A percentile compares a stretch with the other conserved stretches of the same genome.
These are phyloP conservation scores for Simmondsia chinensis DNA, from an alignment of 148 eudicot genomes.

Conservation along the genomic window DNA sequence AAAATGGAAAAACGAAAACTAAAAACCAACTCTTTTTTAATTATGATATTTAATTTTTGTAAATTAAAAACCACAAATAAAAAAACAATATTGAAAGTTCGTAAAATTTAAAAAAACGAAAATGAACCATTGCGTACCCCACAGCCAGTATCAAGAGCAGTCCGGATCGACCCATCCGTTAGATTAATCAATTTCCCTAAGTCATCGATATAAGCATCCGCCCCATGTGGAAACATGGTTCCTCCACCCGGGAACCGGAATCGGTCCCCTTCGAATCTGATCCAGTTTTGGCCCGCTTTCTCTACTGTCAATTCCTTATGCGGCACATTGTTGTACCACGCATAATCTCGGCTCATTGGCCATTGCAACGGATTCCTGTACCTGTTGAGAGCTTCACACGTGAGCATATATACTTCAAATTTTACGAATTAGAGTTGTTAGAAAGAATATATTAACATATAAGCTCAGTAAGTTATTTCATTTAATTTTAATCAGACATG, in stretches of 20 bases:
- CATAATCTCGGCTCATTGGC: conserved; percentile 72
- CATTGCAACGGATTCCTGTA: conserved; percentile 66
- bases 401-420: too few species aligned
- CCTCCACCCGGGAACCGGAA: conserved; percentile 89
- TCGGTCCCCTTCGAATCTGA: conserved; percentile 54
- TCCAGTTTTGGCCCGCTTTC: conserved; percentile 84
- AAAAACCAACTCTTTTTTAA: too few species aligned
- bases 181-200: conserved; percentile 52
- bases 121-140: conserved; percentile 85
- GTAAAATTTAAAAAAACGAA: too few species aligned
- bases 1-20: too few species aligned
- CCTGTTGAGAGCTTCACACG: conserved; percentile 63
- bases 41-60: too few species aligned
- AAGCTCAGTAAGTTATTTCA: too few species aligned
- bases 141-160: conserved; percentile 90
- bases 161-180: conserved; percentile 61
- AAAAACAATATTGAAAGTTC: too few species aligned
- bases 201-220: conserved; percentile 63
- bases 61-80: too few species aligned
- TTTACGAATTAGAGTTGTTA: too few species aligned
- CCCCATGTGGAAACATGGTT: conserved; percentile 81
- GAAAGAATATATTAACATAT: too few species aligned
- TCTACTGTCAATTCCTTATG: conserved; percentile 72
- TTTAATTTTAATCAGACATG: too few species aligned
- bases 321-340: conserved; percentile 66